Base-by-base conservation (phyloP, 176 grass and related monocot genomes). In the Eleusine coracana region DNA sequence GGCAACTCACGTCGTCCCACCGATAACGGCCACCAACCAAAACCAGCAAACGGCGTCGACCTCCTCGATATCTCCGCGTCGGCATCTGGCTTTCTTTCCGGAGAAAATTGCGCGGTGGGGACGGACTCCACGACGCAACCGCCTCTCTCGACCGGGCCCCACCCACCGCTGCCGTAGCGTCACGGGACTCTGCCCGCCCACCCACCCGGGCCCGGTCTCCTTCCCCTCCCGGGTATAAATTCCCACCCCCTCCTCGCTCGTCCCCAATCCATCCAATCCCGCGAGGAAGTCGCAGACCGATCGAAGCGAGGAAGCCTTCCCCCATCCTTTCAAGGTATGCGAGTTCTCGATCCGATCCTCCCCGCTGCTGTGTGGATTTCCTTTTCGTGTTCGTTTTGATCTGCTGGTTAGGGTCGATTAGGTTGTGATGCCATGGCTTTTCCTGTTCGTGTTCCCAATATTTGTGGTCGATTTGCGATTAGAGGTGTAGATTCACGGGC, bases 281-380 rank as follows among this genome's bases (percentile, higher is more conserved):
- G 1, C 61, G 1, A 56, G 31, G 25, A 81, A 37, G 17, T 66
- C 29, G 17, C 23, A 17, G 0, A 20, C 14, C 68, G n/a, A 66
- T 44, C 68, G 58, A 48, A 73, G 67, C 58, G 17, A 48, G 67
- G 25, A 18, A 60, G 39, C 27, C 20, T 6, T 31, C 17, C 34
- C 34, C n/a, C 1, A 68, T 79, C 40, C 5, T 38, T 38, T 74
- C 76, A 76, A 89, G 87, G 87, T 89, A 89, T 28, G 70, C 52
- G 42, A 61, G 16, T 21, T 42, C 11, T 10, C 64, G 62, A 80
- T 64, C 7, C 21, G 31, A 34, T 34, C 21, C 21, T 2, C 7
- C 65, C 15, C 16, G 41, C 16, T 18, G 17, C 0, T 48, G 4
- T 31, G 52, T 66, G 44, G 0, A 25, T 41, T 9, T 46, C 20